Conservation (phyloP, 1,284 basidiomycete genomes). For the Heterobasidion irregulare region DNA sequence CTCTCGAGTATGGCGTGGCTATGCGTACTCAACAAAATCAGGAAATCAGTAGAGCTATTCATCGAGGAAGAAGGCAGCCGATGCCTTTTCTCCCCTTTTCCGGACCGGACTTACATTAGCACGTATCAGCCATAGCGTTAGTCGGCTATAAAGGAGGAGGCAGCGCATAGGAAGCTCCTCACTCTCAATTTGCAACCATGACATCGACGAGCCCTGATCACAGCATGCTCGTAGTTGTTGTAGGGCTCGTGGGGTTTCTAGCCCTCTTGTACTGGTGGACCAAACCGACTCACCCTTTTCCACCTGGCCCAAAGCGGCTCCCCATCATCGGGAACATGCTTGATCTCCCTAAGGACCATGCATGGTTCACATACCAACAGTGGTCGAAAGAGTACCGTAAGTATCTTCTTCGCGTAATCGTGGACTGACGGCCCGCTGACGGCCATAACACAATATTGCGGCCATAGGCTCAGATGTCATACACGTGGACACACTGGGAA, state of each 20-base stretch:
- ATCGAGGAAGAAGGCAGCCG: too few relatives aligned
- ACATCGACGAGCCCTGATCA: too few relatives aligned
- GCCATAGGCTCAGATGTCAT: constrained; percentile 8
- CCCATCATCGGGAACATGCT: constrained; percentile 16
- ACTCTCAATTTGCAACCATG: too few relatives aligned
- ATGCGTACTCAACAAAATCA: too few relatives aligned
- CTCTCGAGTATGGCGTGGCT: too few relatives aligned
- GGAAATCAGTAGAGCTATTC: too few relatives aligned
- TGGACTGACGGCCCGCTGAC: neutral
- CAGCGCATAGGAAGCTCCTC: neutral
- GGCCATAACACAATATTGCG: neutral
- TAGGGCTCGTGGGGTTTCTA: too few relatives aligned
- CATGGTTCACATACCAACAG: constrained; percentile 12
- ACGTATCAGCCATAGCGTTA: too few relatives aligned
- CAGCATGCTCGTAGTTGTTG: too few relatives aligned
- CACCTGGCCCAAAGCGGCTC: constrained; percentile 16
- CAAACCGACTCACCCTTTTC: neutral
- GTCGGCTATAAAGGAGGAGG: neutral
- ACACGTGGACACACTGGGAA: constrained; percentile 8
- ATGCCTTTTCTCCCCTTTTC: too few relatives aligned
- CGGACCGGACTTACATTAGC: too few relatives aligned
- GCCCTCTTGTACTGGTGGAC: neutral
- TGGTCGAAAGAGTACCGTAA: constrained; percentile 13
- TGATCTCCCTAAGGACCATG: constrained; percentile 13
- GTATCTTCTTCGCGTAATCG: neutral